A percentile compares a stretch with the other conserved stretches of the same genome.
Evolutionary conservation across 176 grass and related monocot genomes (phyloP).

Genomic region (Avena sativa): DNA sequence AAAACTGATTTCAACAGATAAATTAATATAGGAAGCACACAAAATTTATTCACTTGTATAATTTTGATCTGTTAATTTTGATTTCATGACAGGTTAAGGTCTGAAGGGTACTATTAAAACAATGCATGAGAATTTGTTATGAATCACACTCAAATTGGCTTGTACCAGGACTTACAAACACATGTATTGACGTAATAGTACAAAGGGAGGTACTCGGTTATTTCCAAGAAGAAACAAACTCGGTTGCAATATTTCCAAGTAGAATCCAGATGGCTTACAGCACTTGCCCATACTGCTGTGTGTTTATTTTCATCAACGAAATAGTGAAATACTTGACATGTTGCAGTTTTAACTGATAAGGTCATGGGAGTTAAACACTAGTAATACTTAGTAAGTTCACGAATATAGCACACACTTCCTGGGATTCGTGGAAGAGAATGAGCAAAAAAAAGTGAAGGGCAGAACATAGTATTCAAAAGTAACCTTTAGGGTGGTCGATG

Average conservation of each 20-base stretch:
- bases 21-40: not conserved
- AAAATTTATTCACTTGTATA: not conserved
- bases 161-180: not conserved
- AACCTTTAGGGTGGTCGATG: slow-evolving; percentile 63
- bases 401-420: not conserved
- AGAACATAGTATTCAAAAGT: not conserved
- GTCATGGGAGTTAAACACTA: not conserved
- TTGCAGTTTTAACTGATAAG: not conserved
- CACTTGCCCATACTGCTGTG: not conserved
- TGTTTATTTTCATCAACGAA: not conserved
- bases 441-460: slow-evolving; percentile 1
- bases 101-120: not conserved
- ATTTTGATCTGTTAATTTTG: not conserved
- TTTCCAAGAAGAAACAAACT: not conserved
- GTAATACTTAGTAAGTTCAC: not conserved
- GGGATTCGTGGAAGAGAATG: slow-evolving; percentile 15
- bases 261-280: not conserved
- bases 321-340: not conserved
- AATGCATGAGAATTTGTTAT: not conserved
- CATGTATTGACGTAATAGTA: not conserved
- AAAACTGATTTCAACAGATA: not conserved
- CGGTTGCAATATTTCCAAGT: not conserved
- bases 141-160: slow-evolving; percentile 15
- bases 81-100: not conserved
- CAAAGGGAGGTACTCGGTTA: not conserved